Percentiles rank a stretch among this genome's conserved stretches.
Evolutionary conservation across 768 basidiomycete species (phyloP).

Genomic region (Kwoniella newhampshirensis): DNA sequence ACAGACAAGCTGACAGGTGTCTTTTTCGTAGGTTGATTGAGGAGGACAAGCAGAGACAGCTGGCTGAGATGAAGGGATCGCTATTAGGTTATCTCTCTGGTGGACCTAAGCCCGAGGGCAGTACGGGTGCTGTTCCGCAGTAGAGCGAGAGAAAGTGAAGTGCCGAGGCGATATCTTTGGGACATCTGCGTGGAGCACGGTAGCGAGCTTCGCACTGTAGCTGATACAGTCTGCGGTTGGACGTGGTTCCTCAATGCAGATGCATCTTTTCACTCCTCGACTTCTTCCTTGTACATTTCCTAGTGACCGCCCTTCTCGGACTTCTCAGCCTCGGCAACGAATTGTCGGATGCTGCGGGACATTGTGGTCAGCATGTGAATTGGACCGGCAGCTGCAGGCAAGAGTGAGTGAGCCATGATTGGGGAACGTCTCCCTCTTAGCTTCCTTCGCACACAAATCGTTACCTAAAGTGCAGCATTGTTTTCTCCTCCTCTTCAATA

Average conservation of each 20-base stretch:
- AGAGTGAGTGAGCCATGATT: too few relatives aligned
- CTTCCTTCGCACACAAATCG: too few relatives aligned
- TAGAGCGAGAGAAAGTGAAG: conserved; percentile 1
- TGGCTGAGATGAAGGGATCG: conserved; percentile 53
- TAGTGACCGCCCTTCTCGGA: conserved; percentile 31
- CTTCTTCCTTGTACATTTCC: not conserved
- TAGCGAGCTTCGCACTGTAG: not conserved
- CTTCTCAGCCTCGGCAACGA: conserved; percentile 52
- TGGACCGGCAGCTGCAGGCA: too few relatives aligned
- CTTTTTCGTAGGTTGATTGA: conserved; percentile 44
- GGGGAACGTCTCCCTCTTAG: too few relatives aligned
- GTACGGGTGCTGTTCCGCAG: not conserved
- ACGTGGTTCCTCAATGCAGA: conserved; percentile 10
- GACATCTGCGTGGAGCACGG: not conserved
- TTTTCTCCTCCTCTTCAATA: too few relatives aligned
- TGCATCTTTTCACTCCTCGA: conserved; percentile 15
- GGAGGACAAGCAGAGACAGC: conserved; percentile 52
- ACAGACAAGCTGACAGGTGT: conserved; percentile 7
- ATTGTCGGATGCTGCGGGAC: conserved; percentile 47
- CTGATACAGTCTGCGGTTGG: not conserved
- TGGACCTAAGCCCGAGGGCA: conserved; percentile 22
- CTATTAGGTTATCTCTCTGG: conserved; percentile 42
- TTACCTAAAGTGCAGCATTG: too few relatives aligned
- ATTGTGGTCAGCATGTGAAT: not conserved
- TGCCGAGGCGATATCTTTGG: not conserved